Evolutionary conservation across 2,329 filamentous ascomycete species (phyloP).

Genomic region (Pseudophaeomoniella oleicola): DNA sequence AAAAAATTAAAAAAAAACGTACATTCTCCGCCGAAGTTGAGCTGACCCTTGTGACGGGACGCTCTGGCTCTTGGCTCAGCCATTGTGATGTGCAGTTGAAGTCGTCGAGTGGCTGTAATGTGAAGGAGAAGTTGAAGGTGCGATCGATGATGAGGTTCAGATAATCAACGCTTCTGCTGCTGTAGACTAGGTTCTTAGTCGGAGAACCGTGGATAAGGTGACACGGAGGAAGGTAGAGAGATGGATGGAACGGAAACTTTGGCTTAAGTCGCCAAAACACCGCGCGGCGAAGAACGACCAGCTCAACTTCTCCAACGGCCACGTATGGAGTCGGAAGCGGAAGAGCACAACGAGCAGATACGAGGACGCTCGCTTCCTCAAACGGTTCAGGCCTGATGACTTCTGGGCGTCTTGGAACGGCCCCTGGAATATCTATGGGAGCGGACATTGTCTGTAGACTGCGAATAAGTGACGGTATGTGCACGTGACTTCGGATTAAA

Average conservation of each 20-base stretch:
- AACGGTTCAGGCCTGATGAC: too few relatives aligned
- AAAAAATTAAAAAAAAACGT: slow-evolving; percentile 17
- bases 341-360: too few relatives aligned
- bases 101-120: background rate
- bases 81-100: slow-evolving; percentile 30
- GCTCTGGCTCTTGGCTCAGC: slow-evolving; percentile 58
- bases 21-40: slow-evolving; percentile 66
- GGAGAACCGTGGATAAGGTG: background rate
- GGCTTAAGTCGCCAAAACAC: slow-evolving; percentile 1
- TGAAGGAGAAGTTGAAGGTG: background rate
- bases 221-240: background rate
- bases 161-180: background rate
- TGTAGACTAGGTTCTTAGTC: background rate
- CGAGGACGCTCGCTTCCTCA: too few relatives aligned
- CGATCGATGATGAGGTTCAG: background rate
- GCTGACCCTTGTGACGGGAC: slow-evolving; percentile 67
- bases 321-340: too few relatives aligned
- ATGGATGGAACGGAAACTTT: background rate
- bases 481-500: too few relatives aligned
- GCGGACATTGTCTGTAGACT: too few relatives aligned
- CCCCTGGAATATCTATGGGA: too few relatives aligned
- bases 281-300: background rate
- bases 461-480: too few relatives aligned
- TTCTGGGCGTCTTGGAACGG: too few relatives aligned
- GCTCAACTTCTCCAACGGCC: background rate